These are phyloP conservation scores for Skeletonema tropicum DNA, from an alignment of 108 stramenopile species.

Conservation along the genomic window DNA sequence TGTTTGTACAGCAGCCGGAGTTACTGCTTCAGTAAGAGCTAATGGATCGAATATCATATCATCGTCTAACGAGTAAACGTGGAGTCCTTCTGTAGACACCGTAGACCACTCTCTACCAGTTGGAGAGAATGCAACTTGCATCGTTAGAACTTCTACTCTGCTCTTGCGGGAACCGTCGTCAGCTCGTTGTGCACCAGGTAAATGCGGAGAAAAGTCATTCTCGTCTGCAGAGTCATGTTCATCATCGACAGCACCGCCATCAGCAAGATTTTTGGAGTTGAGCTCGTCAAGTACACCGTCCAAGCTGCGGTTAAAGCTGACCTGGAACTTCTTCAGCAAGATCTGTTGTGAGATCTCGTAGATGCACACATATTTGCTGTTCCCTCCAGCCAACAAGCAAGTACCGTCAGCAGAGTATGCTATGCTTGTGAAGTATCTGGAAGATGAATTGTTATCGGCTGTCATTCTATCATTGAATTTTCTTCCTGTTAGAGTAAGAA, in stretches of 20 bases:
- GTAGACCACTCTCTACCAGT: constrained; percentile 91
- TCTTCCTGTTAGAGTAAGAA: constrained; percentile 51
- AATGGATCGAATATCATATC: constrained; percentile 94
- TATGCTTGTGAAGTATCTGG: constrained; percentile 94
- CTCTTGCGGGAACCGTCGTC: constrained; percentile 89
- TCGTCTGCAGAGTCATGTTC: constrained; percentile 83
- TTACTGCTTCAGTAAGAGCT: constrained; percentile 83
- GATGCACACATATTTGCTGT: constrained; percentile 97
- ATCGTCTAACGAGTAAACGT: constrained; percentile 91
- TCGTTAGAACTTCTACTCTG: constrained; percentile 83
- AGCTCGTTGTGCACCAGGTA: constrained; percentile 87
- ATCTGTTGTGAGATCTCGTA: constrained; percentile 94
- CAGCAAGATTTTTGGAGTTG: constrained; percentile 82
- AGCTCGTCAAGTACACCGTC: constrained; percentile 91
- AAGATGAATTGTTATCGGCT: constrained; percentile 88
- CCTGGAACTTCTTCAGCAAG: constrained; percentile 97
- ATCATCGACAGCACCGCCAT: constrained; percentile 82
- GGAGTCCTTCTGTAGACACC: constrained; percentile 88
- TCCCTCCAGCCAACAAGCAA: constrained; percentile 96
- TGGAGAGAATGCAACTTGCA: constrained; percentile 84
- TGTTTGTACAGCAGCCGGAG: constrained; percentile 77
- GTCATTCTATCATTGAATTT: constrained; percentile 89
- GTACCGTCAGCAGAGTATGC: constrained; percentile 97
- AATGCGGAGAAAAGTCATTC: constrained; percentile 56
- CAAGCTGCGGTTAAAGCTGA: constrained; percentile 95